Conservation (phyloP, 208 protist species). For the Zelonia costaricensis region DNA sequence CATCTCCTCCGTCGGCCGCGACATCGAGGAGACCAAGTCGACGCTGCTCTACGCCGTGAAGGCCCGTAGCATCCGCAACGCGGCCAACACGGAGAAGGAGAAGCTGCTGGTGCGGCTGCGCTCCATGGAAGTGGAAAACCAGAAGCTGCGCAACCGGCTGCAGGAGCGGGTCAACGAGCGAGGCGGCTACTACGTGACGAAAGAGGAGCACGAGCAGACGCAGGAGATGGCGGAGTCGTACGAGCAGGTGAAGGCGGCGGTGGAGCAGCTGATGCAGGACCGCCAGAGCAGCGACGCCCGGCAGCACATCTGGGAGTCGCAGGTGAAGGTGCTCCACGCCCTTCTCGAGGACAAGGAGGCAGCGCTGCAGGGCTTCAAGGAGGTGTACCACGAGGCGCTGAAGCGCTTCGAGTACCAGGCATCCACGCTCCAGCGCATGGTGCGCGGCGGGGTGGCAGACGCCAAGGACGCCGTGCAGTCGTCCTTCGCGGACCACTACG, state of each 20-base stretch:
- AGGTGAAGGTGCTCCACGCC: slow-evolving; percentile 61
- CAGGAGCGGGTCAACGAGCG: slow-evolving; percentile 86
- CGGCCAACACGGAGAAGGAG: slow-evolving; percentile 78
- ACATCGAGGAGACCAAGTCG: slow-evolving; percentile 96
- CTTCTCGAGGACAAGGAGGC: slow-evolving; percentile 78
- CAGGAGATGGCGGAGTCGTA: slow-evolving; percentile 64
- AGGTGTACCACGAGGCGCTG: slow-evolving; percentile 77
- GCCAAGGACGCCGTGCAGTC: slow-evolving; percentile 36
- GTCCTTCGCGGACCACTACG: slow-evolving; percentile 33
- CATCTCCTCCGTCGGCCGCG: slow-evolving; percentile 91
- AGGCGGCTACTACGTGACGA: slow-evolving; percentile 82
- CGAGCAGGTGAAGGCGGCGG: slow-evolving; percentile 42
- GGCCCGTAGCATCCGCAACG: slow-evolving; percentile 95
- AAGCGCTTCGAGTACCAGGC: slow-evolving; percentile 72
- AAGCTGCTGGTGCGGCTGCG: slow-evolving; percentile 80
- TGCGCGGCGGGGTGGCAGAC: slow-evolving; percentile 51
- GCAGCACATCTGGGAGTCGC: slow-evolving; percentile 80
- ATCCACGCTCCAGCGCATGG: slow-evolving; percentile 47
- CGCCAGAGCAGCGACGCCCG: slow-evolving; percentile 63
- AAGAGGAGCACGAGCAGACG: slow-evolving; percentile 79
- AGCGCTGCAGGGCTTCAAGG: slow-evolving; percentile 66
- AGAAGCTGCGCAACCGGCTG: slow-evolving; percentile 83
- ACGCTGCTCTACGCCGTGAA: slow-evolving; percentile 97
- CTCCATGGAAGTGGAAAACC: slow-evolving; percentile 86
- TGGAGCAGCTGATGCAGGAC: slow-evolving; percentile 70